Base-by-base conservation (phyloP, 2,329 filamentous ascomycete species). In the Dothistroma pini region DNA sequence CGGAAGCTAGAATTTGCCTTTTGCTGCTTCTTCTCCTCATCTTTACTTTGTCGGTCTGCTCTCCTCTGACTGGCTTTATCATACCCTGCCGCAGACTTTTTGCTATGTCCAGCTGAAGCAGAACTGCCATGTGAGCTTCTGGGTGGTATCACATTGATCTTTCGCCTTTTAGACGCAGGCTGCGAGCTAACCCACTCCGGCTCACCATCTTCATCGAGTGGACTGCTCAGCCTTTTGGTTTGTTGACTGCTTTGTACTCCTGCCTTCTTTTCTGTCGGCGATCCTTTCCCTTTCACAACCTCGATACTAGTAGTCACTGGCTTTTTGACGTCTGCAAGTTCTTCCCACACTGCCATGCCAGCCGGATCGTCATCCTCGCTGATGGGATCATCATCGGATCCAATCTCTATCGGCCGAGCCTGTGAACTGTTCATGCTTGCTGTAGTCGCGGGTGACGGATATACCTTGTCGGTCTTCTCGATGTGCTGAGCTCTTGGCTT, bases 361-460 rank as follows among this genome's bases (percentile, higher is more conserved):
- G n/a, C 1, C 6, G 16, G 29, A 35, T 57, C 35, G 44, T 50
- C 35, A 32, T 50, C 59, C 11, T 58, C 48, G 50, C 58, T 35
- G 21, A 56, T 8, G 29, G 58, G 56, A 4, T 63, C 61, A 2
- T 56, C 55, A 19, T 61, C 51, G 22, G 31, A 21, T 19, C 29
- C 25, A 31, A 35, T 35, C 21, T 29, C 48, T 2, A 53, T 32
- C 11, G 25, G 11, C 51, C 10, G 25, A 6, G n/a, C n/a, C n/a
- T 53, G 51, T 6, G 51, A 53, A 11, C 51, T 53, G 31, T 19
- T 35, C n/a, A 29, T 29, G n/a, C 51, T 32, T 12, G 25, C 8
- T 5, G 51, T 32, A 21, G 51, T 35, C 6, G 51, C 31, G 7
- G 51, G 48, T 75, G 31, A 53, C 21, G 41, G 41, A 9, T 44